These are phyloP conservation scores for Porogramme epimiltina DNA, from an alignment of 1,284 basidiomycete species.

Conservation along the genomic window DNA sequence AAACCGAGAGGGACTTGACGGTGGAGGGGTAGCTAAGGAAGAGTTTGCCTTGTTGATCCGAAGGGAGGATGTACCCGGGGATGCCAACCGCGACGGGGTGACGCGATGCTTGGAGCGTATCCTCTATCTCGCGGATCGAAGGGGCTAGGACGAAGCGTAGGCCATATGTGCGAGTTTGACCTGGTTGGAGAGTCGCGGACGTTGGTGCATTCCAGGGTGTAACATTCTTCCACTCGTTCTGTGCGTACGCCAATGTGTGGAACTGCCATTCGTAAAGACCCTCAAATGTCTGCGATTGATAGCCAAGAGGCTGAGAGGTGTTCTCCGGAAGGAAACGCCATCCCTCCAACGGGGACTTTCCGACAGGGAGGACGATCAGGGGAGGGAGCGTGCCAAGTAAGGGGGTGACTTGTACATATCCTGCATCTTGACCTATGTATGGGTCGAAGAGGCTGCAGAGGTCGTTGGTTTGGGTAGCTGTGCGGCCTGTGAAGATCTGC, in stretches of 20 bases:
- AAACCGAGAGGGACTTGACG: conserved; percentile 45
- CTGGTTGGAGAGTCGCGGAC: conserved; percentile 48
- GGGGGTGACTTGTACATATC: conserved; percentile 54
- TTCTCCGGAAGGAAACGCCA: conserved; percentile 60
- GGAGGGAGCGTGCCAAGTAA: conserved; percentile 57
- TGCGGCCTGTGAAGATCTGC: conserved; percentile 58
- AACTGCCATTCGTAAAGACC: conserved; percentile 64
- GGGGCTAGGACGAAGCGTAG: conserved; percentile 52
- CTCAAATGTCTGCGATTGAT: conserved; percentile 64
- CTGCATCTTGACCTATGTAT: conserved; percentile 59
- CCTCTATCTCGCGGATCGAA: conserved; percentile 54
- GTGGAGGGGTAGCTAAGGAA: conserved; percentile 49
- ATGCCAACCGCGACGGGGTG: conserved; percentile 56
- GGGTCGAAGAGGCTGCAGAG: conserved; percentile 60
- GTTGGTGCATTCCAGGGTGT: conserved; percentile 60
- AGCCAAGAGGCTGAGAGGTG: conserved; percentile 46
- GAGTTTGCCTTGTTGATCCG: conserved; percentile 52
- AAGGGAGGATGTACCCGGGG: conserved; percentile 55
- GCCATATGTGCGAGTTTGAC: conserved; percentile 54
- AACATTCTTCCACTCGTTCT: conserved; percentile 55
- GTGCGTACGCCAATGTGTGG: conserved; percentile 58
- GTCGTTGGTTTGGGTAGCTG: conserved; percentile 52
- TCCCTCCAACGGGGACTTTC: conserved; percentile 55
- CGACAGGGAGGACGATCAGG: conserved; percentile 50
- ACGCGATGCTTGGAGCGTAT: conserved; percentile 40